These are phyloP conservation scores for Saccharomyces hybrid DNA, from an alignment of 1,139 yeast species.

Conservation along the genomic window DNA sequence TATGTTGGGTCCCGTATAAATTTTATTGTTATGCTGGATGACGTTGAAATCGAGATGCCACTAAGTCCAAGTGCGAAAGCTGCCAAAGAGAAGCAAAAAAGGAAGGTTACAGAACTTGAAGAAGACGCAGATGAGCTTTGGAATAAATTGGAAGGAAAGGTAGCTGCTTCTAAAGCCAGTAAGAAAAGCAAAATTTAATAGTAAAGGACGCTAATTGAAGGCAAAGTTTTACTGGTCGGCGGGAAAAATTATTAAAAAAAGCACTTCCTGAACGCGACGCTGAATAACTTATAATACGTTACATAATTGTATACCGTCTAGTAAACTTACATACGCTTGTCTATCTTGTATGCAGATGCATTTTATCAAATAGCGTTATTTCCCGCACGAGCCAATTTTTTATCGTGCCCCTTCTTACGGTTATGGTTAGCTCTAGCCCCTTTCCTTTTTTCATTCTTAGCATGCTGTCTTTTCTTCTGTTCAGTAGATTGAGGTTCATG, in stretches of 20 bases:
- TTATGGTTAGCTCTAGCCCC: slow-evolving; percentile 55
- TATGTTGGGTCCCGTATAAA: slow-evolving; percentile 71
- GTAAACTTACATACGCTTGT: neutral
- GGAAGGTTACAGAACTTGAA: slow-evolving; percentile 11
- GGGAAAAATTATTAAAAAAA: too few species aligned
- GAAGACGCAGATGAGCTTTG: slow-evolving; percentile 12
- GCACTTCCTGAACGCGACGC: neutral
- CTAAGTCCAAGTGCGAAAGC: slow-evolving; percentile 8
- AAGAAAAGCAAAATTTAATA: neutral
- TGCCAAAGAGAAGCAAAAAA: slow-evolving; percentile 10
- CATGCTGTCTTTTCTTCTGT: slow-evolving; percentile 33
- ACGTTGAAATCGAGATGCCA: slow-evolving; percentile 20
- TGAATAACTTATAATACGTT: neutral
- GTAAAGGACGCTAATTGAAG: neutral
- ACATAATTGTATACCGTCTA: neutral
- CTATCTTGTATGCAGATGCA: neutral
- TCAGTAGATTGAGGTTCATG: slow-evolving; percentile 7
- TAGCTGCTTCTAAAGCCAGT: slow-evolving; percentile 2
- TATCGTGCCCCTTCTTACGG: slow-evolving; percentile 54
- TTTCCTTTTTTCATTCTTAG: slow-evolving; percentile 49
- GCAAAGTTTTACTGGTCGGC: neutral
- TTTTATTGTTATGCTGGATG: slow-evolving; percentile 43
- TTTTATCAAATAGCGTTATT: neutral
- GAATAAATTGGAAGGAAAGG: slow-evolving; percentile 8
- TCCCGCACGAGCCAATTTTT: slow-evolving; percentile 38